phyloP scores from a whole-genome alignment of 2,329 filamentous ascomycete species.

The Alternaria rosae region DNA sequence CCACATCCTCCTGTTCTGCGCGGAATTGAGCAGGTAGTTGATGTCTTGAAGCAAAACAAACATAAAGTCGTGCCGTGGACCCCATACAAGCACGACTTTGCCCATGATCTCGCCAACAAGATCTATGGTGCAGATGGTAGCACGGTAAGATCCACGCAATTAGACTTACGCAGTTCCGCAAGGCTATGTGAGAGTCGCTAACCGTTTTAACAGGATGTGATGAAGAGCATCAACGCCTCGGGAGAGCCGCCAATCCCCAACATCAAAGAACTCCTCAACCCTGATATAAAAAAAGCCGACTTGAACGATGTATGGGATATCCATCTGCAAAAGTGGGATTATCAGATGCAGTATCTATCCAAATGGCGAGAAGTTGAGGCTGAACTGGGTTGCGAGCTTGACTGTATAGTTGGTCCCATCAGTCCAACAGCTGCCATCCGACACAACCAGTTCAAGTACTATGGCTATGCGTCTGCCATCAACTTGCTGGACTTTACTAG shows the following conservation, averaged over 20 bases:
- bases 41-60: not conserved
- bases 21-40: conserved; percentile 4
- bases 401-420: conserved; percentile 17
- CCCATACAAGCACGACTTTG: conserved; percentile 7
- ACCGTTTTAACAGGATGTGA: conserved; percentile 29
- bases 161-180: not conserved
- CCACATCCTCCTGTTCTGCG: conserved; percentile 10
- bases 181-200: not conserved
- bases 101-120: conserved; percentile 8
- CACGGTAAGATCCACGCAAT: not conserved
- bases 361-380: conserved; percentile 2
- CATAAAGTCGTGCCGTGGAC: conserved; percentile 10
- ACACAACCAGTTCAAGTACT: conserved; percentile 17
- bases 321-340: conserved; percentile 15
- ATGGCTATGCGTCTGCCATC: conserved; percentile 14
- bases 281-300: conserved; percentile 5
- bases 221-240: conserved; percentile 56
- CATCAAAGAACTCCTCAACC: conserved; percentile 17
- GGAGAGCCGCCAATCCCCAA: conserved; percentile 15
- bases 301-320: conserved; percentile 15
- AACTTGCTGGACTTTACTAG: conserved; percentile 19
- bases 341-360: conserved; percentile 10
- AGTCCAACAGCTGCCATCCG: conserved; percentile 29
- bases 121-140: conserved; percentile 2
- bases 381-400: conserved; percentile 3